Conservation (phyloP, 2,329 filamentous ascomycete species). For the Colletotrichum coccodes region DNA sequence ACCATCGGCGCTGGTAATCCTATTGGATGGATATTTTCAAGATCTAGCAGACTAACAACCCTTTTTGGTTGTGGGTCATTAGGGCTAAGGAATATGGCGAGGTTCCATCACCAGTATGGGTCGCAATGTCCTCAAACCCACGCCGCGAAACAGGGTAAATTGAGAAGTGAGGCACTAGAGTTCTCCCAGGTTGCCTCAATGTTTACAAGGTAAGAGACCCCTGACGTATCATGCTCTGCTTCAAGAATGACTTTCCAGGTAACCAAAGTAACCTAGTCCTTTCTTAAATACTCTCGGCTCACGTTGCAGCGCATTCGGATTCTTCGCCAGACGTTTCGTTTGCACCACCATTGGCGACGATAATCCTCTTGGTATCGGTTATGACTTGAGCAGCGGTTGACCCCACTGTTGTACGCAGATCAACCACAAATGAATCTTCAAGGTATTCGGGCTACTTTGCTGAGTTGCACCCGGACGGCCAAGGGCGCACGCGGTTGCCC, state of each 20-base stretch:
- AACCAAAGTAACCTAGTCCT: neutral
- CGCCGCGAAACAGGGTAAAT: neutral
- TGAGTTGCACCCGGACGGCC: neutral
- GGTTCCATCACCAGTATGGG: neutral
- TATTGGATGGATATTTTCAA: no score
- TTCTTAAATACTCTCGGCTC: slow-evolving; percentile 11
- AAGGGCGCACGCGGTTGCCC: no score
- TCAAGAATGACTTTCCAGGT: no score
- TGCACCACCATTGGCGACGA: neutral
- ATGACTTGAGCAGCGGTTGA: neutral
- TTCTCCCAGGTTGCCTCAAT: neutral
- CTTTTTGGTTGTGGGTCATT: neutral
- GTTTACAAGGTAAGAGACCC: neutral
- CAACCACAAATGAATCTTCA: neutral
- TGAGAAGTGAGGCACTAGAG: neutral
- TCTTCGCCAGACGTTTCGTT: neutral
- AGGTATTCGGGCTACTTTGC: neutral
- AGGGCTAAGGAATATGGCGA: neutral
- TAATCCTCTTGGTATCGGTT: neutral
- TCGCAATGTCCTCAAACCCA: slow-evolving; percentile 2
- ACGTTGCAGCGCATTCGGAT: neutral
- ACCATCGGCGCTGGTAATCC: no score
- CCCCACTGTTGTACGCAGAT: neutral
- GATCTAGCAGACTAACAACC: no score
- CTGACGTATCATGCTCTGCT: neutral